These are phyloP conservation scores for Rhodotorula babjevae DNA, from an alignment of 768 basidiomycete genomes.

Conservation along the genomic window DNA sequence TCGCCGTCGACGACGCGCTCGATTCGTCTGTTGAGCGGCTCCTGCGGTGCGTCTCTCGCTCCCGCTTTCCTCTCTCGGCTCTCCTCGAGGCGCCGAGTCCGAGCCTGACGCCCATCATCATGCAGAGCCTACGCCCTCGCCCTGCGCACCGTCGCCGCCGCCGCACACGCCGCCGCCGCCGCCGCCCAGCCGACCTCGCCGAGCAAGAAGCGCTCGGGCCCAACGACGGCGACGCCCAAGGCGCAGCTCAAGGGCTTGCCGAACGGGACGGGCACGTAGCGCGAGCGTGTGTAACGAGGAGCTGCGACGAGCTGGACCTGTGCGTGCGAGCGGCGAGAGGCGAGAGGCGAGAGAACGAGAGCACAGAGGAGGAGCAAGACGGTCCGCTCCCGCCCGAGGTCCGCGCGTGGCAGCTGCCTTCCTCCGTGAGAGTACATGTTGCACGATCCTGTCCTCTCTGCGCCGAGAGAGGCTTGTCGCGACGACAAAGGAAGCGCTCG, in stretches of 20 bases:
- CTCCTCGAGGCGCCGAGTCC: background rate
- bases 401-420: no score
- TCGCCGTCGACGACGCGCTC: conserved; percentile 25
- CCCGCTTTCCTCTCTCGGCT: background rate
- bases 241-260: background rate
- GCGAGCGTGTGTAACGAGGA: background rate
- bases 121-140: background rate
- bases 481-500: no score
- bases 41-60: conserved; percentile 2
- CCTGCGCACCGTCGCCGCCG: background rate
- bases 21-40: conserved; percentile 1
- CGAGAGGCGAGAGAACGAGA: no score
- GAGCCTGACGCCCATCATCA: fast-evolving
- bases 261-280: background rate
- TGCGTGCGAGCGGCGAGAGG: no score
- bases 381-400: no score
- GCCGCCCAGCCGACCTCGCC: background rate
- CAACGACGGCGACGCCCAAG: background rate
- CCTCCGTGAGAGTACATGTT: no score
- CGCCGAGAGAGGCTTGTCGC: no score
- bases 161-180: background rate
- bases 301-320: no score
- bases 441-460: no score
- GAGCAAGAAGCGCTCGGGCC: background rate
- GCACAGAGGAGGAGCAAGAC: no score